Percentiles rank a stretch among this genome's conserved stretches.
Evolutionary conservation across 2,329 filamentous ascomycete species (phyloP).

Genomic region (Alternaria panax): DNA sequence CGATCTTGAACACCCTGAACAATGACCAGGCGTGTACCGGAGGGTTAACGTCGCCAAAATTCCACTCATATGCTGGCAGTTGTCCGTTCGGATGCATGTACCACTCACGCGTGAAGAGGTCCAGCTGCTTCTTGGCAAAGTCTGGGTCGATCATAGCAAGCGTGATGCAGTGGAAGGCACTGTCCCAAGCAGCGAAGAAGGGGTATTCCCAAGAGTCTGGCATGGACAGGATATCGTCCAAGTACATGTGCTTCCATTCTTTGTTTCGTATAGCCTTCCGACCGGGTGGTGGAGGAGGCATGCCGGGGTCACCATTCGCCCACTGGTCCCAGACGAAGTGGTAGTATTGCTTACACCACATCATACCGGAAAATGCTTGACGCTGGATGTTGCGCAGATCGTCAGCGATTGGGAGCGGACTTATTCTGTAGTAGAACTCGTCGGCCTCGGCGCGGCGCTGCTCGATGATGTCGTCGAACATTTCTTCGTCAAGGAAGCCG

Average conservation of each 20-base stretch:
- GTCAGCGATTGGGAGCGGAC: slow-evolving; percentile 90
- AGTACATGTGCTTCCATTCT: slow-evolving; percentile 93
- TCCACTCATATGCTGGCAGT: slow-evolving; percentile 93
- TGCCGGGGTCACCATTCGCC: slow-evolving; percentile 90
- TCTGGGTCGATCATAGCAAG: slow-evolving; percentile 97
- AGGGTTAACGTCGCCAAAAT: slow-evolving; percentile 96
- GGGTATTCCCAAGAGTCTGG: slow-evolving; percentile 99
- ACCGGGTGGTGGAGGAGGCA: slow-evolving; percentile 82
- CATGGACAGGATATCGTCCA: slow-evolving; percentile 96
- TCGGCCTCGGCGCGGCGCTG: slow-evolving; percentile 87
- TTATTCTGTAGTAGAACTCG: slow-evolving; percentile 94
- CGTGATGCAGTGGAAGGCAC: slow-evolving; percentile 94
- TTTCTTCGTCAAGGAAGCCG: slow-evolving; percentile 86
- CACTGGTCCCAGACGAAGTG: slow-evolving; percentile 98
- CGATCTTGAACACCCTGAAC: slow-evolving; percentile 97
- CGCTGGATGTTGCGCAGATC: slow-evolving; percentile 94
- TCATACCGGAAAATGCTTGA: slow-evolving; percentile 94
- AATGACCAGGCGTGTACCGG: slow-evolving; percentile 96
- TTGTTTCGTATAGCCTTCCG: slow-evolving; percentile 84
- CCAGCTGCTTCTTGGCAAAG: slow-evolving; percentile 97
- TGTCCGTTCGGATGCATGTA: slow-evolving; percentile 99
- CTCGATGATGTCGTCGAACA: slow-evolving; percentile 90
- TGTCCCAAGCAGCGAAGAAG: slow-evolving; percentile 97
- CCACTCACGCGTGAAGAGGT: slow-evolving; percentile 96
- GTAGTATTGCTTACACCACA: slow-evolving; percentile 98